Percentiles rank a stretch among this genome's conserved stretches.
These are phyloP conservation scores for Rubia yunnanensis DNA, from an alignment of 257 asterid genomes.

Conservation along the genomic window DNA sequence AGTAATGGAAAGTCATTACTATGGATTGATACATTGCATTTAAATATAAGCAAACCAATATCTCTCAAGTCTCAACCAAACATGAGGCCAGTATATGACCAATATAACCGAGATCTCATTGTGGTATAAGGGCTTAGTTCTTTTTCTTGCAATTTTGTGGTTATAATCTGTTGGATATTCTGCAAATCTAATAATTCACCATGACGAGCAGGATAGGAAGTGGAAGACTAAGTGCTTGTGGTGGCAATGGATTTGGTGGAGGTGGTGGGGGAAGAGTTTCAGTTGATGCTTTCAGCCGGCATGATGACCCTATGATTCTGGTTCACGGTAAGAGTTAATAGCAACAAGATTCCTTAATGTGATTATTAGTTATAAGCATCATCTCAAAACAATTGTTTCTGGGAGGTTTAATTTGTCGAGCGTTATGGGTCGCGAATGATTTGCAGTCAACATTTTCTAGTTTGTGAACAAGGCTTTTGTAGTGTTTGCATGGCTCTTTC, in stretches of 20 bases:
- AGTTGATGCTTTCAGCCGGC: slow-evolving; percentile 60
- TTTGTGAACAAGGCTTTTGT: neutral
- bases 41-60: neutral
- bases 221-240: slow-evolving; percentile 68
- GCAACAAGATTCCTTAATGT: neutral
- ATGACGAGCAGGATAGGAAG: slow-evolving; percentile 71
- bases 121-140: too few relatives aligned
- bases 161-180: neutral
- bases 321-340: slow-evolving; percentile 55
- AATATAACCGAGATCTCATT: too few relatives aligned
- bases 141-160: neutral
- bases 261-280: slow-evolving; percentile 98
- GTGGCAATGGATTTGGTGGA: slow-evolving; percentile 90
- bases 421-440: neutral
- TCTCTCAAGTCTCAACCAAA: neutral
- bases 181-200: slow-evolving; percentile 15
- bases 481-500: neutral
- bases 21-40: neutral
- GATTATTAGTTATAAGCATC: slow-evolving; percentile 7
- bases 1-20: too few relatives aligned
- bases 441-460: neutral
- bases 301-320: slow-evolving; percentile 52
- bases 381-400: slow-evolving; percentile 6
- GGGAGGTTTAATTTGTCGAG: neutral
- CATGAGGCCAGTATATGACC: neutral